Conservation (phyloP, 257 asterid genomes). For the Nicotiana tabacum region DNA sequence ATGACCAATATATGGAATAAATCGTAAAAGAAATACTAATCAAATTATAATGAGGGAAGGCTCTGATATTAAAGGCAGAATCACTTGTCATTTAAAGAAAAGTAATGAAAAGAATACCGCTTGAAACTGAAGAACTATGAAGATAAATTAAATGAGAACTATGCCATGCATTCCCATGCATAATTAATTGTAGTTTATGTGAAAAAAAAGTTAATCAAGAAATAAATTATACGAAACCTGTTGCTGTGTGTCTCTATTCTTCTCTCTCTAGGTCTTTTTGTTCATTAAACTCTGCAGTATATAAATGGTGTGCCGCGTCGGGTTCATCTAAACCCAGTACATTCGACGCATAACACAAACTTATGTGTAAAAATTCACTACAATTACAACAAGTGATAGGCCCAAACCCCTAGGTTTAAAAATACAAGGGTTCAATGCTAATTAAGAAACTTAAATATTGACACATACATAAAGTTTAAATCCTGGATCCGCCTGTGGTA, state of each 20-base stretch:
- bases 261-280: background rate
- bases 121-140: background rate
- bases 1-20: no score
- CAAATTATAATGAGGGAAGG: background rate
- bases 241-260: background rate
- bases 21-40: background rate
- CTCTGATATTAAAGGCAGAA: background rate
- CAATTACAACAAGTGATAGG: no score
- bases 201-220: background rate
- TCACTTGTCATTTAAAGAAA: background rate
- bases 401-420: no score
- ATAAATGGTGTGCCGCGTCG: background rate
- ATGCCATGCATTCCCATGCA: background rate
- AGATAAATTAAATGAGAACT: background rate
- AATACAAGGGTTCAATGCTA: no score
- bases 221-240: background rate
- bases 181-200: background rate
- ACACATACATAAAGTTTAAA: no score
- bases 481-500: no score
- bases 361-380: no score
- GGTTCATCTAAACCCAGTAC: no score
- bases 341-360: no score
- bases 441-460: no score
- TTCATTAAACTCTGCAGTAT: background rate
- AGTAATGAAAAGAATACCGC: background rate